Evolutionary conservation across 805 yeast genomes (phyloP).

Genomic region (Candida quercuum): DNA sequence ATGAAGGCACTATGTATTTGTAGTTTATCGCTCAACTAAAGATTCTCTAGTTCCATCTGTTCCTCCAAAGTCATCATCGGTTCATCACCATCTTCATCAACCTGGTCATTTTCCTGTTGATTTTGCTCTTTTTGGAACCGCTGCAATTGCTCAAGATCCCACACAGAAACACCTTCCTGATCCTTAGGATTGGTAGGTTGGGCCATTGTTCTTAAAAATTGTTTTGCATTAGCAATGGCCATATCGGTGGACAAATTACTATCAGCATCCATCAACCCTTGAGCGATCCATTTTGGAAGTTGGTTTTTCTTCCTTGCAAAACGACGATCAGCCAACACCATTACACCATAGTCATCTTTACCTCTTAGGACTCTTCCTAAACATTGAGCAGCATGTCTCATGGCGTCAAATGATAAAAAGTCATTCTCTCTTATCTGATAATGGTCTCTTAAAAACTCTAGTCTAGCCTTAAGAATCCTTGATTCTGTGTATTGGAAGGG

Average conservation of each 20-base stretch:
- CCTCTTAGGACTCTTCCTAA: constrained; percentile 96
- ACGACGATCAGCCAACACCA: constrained; percentile 95
- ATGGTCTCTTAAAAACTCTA: constrained; percentile 90
- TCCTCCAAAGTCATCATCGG: constrained; percentile 23
- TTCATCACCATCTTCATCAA: constrained; percentile 23
- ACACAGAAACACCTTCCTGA: constrained; percentile 90
- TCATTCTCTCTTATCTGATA: constrained; percentile 92
- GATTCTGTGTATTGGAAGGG: constrained; percentile 99
- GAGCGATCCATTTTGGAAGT: constrained; percentile 95
- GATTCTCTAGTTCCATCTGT: constrained; percentile 18
- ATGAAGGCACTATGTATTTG: neutral
- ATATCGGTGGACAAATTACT: constrained; percentile 90
- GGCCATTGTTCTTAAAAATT: constrained; percentile 87
- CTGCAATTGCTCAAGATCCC: constrained; percentile 71
- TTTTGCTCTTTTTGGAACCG: constrained; percentile 51
- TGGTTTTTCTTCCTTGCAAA: constrained; percentile 83
- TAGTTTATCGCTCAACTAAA: constrained; percentile 2
- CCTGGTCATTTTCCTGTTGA: constrained; percentile 11
- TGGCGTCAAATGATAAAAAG: constrained; percentile 94
- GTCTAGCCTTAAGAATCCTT: constrained; percentile 87
- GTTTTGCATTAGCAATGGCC: constrained; percentile 93
- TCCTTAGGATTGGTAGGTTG: constrained; percentile 89
- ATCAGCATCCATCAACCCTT: constrained; percentile 88
- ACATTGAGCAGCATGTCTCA: constrained; percentile 99
- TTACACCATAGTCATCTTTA: constrained; percentile 96